Percentiles rank a stretch among this genome's conserved stretches.
Evolutionary conservation across 2,329 filamentous ascomycete species (phyloP).

Genomic region (Thermothelomyces thermophilus): DNA sequence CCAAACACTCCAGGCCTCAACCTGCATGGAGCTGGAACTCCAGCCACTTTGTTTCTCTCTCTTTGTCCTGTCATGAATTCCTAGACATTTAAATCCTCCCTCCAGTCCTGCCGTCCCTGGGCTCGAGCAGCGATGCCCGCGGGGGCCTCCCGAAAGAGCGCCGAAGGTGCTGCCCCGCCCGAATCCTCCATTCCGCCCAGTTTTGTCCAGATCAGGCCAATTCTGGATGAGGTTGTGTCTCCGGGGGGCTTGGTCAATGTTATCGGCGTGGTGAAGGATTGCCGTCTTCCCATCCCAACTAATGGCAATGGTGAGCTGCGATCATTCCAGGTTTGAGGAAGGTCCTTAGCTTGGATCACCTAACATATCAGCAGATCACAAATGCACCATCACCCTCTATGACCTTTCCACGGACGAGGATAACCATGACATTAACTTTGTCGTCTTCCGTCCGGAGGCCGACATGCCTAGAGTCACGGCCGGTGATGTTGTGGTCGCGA

Average conservation of each 20-base stretch:
- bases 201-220: constrained; percentile 37
- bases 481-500: constrained; percentile 61
- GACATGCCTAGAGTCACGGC: constrained; percentile 43
- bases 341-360: constrained; percentile 8
- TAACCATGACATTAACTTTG: constrained; percentile 39
- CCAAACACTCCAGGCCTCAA: background rate
- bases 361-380: constrained; percentile 42
- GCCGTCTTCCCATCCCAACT: constrained; percentile 46
- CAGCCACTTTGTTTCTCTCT: background rate
- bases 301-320: constrained; percentile 41
- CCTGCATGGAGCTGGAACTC: background rate
- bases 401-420: constrained; percentile 49
- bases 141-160: background rate
- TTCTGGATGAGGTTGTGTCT: constrained; percentile 36
- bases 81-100: background rate
- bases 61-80: background rate
- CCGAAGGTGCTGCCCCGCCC: background rate
- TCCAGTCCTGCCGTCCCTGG: background rate
- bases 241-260: constrained; percentile 44
- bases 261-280: constrained; percentile 65
- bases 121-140: constrained; percentile 4
- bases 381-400: constrained; percentile 53
- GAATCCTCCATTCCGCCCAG: constrained; percentile 30
- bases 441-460: constrained; percentile 51
- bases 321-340: constrained; percentile 12